A percentile compares a stretch with the other conserved stretches of the same genome.
Evolutionary conservation across 2,329 filamentous ascomycete species (phyloP).

Genomic region (Pseudogymnoascus sp.): DNA sequence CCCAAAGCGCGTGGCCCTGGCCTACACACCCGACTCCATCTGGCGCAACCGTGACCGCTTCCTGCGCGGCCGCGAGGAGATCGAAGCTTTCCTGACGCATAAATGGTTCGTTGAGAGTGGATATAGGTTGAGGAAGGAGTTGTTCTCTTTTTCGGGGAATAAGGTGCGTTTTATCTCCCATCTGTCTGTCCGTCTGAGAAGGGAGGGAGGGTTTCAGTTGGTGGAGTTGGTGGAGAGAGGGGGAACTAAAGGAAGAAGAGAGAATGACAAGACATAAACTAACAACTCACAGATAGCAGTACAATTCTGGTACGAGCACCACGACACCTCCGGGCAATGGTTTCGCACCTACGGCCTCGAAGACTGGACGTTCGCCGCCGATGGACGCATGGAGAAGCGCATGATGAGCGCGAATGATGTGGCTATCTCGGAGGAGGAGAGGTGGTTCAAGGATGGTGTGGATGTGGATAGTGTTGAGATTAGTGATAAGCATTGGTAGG

Average conservation of each 20-base stretch:
- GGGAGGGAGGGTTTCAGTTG: no score
- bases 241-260: background rate
- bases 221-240: background rate
- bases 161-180: constrained; percentile 34
- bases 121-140: constrained; percentile 73
- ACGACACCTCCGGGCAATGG: constrained; percentile 68
- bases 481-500: constrained; percentile 58
- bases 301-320: constrained; percentile 73
- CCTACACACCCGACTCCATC: constrained; percentile 68
- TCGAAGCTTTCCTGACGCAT: constrained; percentile 58
- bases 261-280: background rate
- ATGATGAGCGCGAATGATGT: constrained; percentile 73
- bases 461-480: constrained; percentile 63
- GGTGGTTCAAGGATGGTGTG: constrained; percentile 64
- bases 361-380: constrained; percentile 67
- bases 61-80: constrained; percentile 58
- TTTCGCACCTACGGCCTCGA: constrained; percentile 82
- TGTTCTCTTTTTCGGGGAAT: constrained; percentile 69
- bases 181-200: background rate
- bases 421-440: constrained; percentile 50
- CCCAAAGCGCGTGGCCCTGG: constrained; percentile 26
- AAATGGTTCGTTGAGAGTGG: constrained; percentile 69
- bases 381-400: constrained; percentile 65
- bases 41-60: constrained; percentile 76
- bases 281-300: constrained; percentile 58